Conservation (phyloP, 805 yeast genomes). For the Sugiyamaella qingdaonensis region DNA sequence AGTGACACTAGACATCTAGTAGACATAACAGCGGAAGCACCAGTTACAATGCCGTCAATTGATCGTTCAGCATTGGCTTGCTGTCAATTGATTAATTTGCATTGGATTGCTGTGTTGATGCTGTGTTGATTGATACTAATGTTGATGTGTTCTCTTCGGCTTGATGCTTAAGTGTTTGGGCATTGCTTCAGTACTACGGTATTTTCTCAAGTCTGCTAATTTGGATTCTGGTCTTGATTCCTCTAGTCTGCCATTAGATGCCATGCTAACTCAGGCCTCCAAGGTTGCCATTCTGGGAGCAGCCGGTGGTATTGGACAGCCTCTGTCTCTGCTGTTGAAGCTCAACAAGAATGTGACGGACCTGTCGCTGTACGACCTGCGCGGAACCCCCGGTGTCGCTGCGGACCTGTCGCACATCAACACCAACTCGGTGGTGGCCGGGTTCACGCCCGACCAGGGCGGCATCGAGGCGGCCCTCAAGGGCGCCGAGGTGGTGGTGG, state of each 20-base stretch:
- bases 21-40: too few relatives aligned
- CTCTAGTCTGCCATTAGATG: too few relatives aligned
- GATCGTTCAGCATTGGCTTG: too few relatives aligned
- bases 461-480: conserved; percentile 63
- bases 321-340: conserved; percentile 76
- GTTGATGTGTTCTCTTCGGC: too few relatives aligned
- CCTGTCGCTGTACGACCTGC: conserved; percentile 80
- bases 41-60: too few relatives aligned
- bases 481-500: conserved; percentile 72
- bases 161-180: background rate
- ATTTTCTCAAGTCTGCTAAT: background rate
- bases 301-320: conserved; percentile 97
- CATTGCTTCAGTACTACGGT: background rate
- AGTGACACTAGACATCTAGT: too few relatives aligned
- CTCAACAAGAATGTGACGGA: conserved; percentile 84
- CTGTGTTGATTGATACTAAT: background rate
- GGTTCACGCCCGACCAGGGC: conserved; percentile 77
- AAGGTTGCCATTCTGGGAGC: conserved; percentile 90
- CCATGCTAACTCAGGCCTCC: conserved; percentile 21
- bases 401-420: conserved; percentile 93
- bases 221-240: background rate
- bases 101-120: background rate
- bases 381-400: conserved; percentile 95
- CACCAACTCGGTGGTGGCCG: conserved; percentile 83
- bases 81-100: too few relatives aligned